Evolutionary conservation across 2,329 filamentous ascomycete species (phyloP).

Genomic region (Metarhizium humberi): DNA sequence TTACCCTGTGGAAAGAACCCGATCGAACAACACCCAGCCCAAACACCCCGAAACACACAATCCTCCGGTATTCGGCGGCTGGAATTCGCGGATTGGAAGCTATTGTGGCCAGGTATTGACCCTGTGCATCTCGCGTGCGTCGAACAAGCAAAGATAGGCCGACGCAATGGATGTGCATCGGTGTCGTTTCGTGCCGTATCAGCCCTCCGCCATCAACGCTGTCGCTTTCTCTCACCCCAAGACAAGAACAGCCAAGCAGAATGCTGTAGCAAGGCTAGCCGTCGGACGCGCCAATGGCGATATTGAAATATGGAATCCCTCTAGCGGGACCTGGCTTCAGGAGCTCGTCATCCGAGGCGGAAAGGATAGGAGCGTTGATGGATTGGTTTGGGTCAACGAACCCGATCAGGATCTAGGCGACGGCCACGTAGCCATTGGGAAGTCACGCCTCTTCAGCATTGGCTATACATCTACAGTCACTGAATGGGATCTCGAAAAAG

Average conservation of each 20-base stretch:
- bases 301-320: constrained; percentile 95
- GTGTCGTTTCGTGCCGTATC: constrained; percentile 90
- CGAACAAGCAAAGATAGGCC: not conserved
- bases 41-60: constrained; percentile 2
- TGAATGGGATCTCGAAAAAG: constrained; percentile 85
- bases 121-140: not conserved
- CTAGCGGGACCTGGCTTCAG: constrained; percentile 76
- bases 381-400: constrained; percentile 84
- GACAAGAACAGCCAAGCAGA: constrained; percentile 34
- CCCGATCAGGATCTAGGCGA: constrained; percentile 59
- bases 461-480: constrained; percentile 87
- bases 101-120: not conserved
- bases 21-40: not conserved
- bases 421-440: constrained; percentile 56
- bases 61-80: not conserved
- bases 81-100: not conserved
- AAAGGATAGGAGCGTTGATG: constrained; percentile 79
- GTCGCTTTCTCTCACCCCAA: constrained; percentile 82
- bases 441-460: constrained; percentile 86
- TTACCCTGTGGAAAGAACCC: not conserved
- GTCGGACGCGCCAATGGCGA: constrained; percentile 90
- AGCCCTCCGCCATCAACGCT: constrained; percentile 85
- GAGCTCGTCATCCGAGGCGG: constrained; percentile 79
- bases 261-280: constrained; percentile 62
- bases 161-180: constrained; percentile 84